phyloP scores from a whole-genome alignment of 495 filamentous ascomycete genomes.

The Pseudoneurospora amorphoporcata region DNA sequence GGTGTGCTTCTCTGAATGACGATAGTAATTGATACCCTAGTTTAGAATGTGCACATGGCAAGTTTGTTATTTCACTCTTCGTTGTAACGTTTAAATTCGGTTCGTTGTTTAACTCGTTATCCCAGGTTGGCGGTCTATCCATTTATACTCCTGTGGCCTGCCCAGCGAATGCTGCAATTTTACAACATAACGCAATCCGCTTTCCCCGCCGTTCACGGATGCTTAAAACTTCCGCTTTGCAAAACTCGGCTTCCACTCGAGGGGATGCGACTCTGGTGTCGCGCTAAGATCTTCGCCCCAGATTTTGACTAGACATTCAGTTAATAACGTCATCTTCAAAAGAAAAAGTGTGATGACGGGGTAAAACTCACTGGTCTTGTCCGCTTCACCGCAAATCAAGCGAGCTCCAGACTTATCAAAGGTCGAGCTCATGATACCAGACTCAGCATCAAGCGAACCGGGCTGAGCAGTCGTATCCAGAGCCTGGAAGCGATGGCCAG shows the following conservation, averaged over 20 bases:
- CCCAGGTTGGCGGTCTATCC: not conserved
- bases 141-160: not conserved
- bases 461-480: conserved; percentile 88
- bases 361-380: conserved; percentile 67
- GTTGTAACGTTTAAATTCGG: not conserved
- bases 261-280: conserved; percentile 80
- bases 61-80: not conserved
- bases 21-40: not conserved
- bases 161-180: not conserved
- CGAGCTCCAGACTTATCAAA: conserved; percentile 84
- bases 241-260: conserved; percentile 86
- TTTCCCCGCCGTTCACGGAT: not conserved
- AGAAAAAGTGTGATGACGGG: not conserved
- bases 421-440: conserved; percentile 83
- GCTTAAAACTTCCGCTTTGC: conserved; percentile 36
- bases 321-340: conserved; percentile 12
- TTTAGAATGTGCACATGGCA: not conserved
- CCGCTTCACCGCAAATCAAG: conserved; percentile 87
- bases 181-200: not conserved
- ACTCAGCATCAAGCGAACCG: conserved; percentile 86
- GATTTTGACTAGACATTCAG: conserved; percentile 58
- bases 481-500: conserved; percentile 79
- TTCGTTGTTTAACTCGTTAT: not conserved
- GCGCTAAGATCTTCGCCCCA: conserved; percentile 89
- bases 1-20: conserved; percentile 34